Evolutionary conservation across 2,329 filamentous ascomycete species (phyloP), one percentile per base, ranked within the genome.

Genomic region (Xylaria digitata): DNA sequence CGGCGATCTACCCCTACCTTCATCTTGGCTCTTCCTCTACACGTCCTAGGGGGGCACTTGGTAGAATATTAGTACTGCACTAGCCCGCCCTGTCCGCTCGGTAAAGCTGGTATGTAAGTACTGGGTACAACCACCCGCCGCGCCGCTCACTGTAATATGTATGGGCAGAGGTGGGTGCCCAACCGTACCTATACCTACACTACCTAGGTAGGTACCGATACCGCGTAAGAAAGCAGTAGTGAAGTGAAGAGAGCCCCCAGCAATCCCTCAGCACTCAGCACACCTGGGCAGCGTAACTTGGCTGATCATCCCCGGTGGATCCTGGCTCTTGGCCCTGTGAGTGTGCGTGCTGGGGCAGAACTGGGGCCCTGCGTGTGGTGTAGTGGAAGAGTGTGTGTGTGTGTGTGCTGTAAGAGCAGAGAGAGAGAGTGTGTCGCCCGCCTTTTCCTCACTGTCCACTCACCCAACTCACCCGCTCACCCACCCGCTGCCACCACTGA

Each of bases 401-500:
- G 37, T 40, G 37, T 61, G 56, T 59, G 50, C n/a, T 55, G 59
- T 54, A 40, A 26, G 26, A 26, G 26, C 5, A 26, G 26, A 26
- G 26, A 26, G 26, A 26, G 26, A 26, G 26, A 26, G 26, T 26
- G 26, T 9, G 50, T 23, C 52, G 52, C 52, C 34, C 34, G 30
- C 49, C 23, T 3, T 17, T 13, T 19, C 6, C 34, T 37, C 6
- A 37, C 34, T 37, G 8, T 37, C 45, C n/a, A 21, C 45, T 48
- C 45, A 50, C 46, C 19, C 23, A n/a, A n/a, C 26, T 64, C 62
- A 71, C 72, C 73, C 73, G 68, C 68, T 73, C 72, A 68, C 67
- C 69, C 11, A 8, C 67, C 66, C 63, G 45, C 69, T 68, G 67
- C 67, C n/a, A 17, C n/a, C 68, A 68, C 65, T 69, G 19, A 48